Base-by-base conservation (phyloP, 108 stramenopile species). In the Seminavis robusta region DNA sequence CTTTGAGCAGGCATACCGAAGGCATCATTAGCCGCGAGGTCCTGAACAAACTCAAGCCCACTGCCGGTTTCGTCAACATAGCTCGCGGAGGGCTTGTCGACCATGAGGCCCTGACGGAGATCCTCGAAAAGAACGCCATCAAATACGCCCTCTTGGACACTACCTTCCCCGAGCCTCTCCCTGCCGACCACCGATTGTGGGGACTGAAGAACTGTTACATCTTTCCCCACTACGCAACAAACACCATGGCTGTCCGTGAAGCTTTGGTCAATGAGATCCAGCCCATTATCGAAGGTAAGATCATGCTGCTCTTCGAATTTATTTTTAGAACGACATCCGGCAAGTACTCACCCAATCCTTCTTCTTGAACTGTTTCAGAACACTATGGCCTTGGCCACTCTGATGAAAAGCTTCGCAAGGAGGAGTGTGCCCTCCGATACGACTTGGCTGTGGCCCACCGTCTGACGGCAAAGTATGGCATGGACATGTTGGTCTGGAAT, bases 401-500 rank as follows among this genome's bases (percentile, higher is more conserved):
- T 0, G 66, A 67, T 34, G 66, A 38, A 23, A 51, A 53, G 24
- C 37, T 41, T 20, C 61, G 49, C 66, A 52, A 62, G 4, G 63
- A 64, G 45, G 74, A 69, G 44, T 56, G 61, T 33, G 39, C 48
- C 11, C 47, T 75, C 17, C 56, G 68, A 1, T 65, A 65, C 50
- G 74, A 75, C 42, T 49, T 75, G 28, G 67, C 74, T 7, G 50
- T 69, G 13, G 77, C 77, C 4, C 68, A 80, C 47, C 61, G 69
- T 26, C 39, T 80, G 9, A 77, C 77, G 17, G 47, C 55, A 37
- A 56, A 84, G 59, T 80, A 66, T 49, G 72, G 64, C 7, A 68
- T 84, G 79, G 83, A 84, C 47, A 63, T 64, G 69, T 69, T 84
- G 17, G 83, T 84, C 5, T 84, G 83, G 83, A 84, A 84, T 40